These are phyloP conservation scores for Sistotremastrum niveocremeum DNA, from an alignment of 768 basidiomycete species.

Conservation along the genomic window DNA sequence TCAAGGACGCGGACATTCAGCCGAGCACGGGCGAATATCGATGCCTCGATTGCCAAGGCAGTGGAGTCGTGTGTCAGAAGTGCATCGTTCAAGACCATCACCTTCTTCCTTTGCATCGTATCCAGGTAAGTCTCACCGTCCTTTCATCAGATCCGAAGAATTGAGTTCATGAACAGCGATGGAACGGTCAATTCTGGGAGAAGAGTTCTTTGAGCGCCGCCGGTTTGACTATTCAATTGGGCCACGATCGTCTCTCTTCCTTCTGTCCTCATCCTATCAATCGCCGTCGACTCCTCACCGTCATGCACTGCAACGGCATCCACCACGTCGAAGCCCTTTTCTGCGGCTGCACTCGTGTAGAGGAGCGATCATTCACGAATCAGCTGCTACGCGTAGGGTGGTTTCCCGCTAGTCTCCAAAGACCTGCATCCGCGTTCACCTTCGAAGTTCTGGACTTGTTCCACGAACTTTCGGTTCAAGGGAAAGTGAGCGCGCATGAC, in stretches of 20 bases:
- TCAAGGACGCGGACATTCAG: no score
- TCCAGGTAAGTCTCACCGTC: background rate
- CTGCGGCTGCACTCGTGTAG: background rate
- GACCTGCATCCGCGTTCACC: slow-evolving; percentile 7
- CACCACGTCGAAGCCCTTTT: background rate
- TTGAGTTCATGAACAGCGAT: no score
- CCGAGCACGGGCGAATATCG: no score
- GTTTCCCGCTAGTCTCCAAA: slow-evolving; percentile 8
- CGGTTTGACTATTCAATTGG: background rate
- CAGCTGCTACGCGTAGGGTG: slow-evolving; percentile 3
- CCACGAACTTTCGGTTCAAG: slow-evolving; percentile 5
- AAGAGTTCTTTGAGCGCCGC: background rate
- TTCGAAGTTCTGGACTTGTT: slow-evolving; percentile 7
- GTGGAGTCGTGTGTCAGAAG: no score
- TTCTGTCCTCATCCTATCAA: background rate
- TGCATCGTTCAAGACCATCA: no score
- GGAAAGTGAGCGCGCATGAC: slow-evolving; percentile 7
- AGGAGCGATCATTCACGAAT: background rate
- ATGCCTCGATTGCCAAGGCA: no score
- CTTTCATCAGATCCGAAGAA: no score
- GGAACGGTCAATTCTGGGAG: no score
- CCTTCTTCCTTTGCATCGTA: no score
- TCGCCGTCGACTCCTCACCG: no score
- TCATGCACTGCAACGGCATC: slow-evolving; percentile 1
- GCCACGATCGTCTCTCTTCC: background rate